These are phyloP conservation scores for Dinochytrium kinnereticum DNA, from an alignment of 371 early-diverging fungal genomes.

Conservation along the genomic window DNA sequence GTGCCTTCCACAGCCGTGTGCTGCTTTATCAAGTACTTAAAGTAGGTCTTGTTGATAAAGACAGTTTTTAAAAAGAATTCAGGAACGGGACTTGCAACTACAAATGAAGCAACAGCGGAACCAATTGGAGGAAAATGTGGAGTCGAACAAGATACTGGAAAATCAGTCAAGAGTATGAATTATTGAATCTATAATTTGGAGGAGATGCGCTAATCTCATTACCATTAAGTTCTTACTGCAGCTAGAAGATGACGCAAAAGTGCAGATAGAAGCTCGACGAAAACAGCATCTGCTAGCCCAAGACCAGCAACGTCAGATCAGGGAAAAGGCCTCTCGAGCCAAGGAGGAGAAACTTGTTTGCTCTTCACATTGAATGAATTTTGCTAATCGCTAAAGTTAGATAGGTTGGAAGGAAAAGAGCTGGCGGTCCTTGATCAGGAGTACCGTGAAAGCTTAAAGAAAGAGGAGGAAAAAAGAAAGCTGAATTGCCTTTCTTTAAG, in stretches of 20 bases:
- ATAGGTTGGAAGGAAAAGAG: not conserved
- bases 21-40: slow-evolving; percentile 40
- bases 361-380: not conserved
- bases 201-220: not conserved
- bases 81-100: slow-evolving; percentile 31
- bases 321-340: not conserved
- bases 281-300: slow-evolving; percentile 5
- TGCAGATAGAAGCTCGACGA: not conserved
- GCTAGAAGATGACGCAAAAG: slow-evolving; percentile 5
- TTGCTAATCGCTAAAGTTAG: not conserved
- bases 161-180: not conserved
- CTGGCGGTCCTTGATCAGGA: slow-evolving; percentile 5
- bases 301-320: slow-evolving; percentile 20
- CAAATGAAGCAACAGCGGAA: slow-evolving; percentile 17
- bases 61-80: not conserved
- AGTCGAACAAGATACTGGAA: not conserved
- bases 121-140: not conserved
- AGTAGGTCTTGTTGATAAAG: slow-evolving; percentile 13
- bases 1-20: slow-evolving; percentile 48
- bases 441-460: slow-evolving; percentile 10
- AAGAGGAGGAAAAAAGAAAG: slow-evolving; percentile 5
- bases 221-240: not conserved
- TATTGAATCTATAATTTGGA: too few species aligned
- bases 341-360: slow-evolving; percentile 5
- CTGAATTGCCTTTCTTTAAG: slow-evolving; percentile 10